A percentile compares a stretch with the other conserved stretches of the same genome.
These are phyloP conservation scores for Chloranthus sessilifolius DNA, from an alignment of 164 flowering plant genomes.

Conservation along the genomic window DNA sequence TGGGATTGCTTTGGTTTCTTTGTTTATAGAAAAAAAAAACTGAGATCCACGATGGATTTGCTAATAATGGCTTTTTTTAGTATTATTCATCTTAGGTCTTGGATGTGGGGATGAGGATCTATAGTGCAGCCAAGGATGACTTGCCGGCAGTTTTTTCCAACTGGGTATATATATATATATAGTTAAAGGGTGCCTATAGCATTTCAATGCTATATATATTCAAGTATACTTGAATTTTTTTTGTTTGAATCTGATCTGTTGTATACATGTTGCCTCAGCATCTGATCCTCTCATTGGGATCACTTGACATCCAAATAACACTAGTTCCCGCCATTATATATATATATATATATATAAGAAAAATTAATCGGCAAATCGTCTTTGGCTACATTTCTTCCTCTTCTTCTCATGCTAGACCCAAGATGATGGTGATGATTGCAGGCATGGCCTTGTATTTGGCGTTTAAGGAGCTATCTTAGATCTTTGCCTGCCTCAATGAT, in stretches of 20 bases:
- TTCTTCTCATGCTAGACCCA: conserved; percentile 39
- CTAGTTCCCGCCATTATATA: no score
- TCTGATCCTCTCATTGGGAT: no score
- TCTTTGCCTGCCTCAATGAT: no score
- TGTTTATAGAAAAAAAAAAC: background rate
- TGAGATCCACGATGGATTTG: no score
- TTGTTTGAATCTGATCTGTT: background rate
- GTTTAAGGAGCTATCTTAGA: background rate
- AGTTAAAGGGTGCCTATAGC: no score
- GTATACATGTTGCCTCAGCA: background rate
- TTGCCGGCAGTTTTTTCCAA: conserved; percentile 39
- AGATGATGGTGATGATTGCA: conserved; percentile 16
- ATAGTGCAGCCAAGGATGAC: conserved; percentile 72
- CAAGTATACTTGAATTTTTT: background rate
- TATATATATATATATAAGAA: no score
- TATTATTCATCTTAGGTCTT: conserved; percentile 39
- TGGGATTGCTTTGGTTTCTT: conserved; percentile 11
- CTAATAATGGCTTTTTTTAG: background rate
- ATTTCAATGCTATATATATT: no score
- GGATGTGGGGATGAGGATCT: conserved; percentile 37
- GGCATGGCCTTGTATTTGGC: background rate
- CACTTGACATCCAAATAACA: no score
- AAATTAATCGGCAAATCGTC: conserved; percentile 41
- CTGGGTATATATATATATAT: no score
- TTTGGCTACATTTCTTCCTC: conserved; percentile 41